Percentiles rank a stretch among this genome's conserved stretches.
Conservation (phyloP, 345 rosid species). For the Eutrema japonicum region DNA sequence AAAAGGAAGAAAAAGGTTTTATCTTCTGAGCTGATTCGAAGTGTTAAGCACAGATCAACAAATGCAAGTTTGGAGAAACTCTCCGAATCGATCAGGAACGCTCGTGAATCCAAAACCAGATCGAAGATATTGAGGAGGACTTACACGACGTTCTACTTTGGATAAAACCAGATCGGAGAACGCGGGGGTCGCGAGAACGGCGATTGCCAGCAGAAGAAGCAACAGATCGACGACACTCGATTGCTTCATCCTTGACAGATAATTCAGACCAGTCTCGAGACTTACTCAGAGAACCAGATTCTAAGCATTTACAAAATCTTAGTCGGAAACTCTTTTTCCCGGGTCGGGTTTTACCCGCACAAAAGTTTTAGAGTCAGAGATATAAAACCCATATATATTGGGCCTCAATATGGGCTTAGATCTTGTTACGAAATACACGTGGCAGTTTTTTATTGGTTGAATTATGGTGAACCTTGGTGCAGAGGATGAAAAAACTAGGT, state of each 20-base stretch:
- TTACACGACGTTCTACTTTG: constrained; percentile 92
- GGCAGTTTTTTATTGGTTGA: constrained; percentile 18
- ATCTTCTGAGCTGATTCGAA: constrained; percentile 9
- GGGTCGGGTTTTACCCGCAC: constrained; percentile 35
- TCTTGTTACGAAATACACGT: not conserved
- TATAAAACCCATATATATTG: constrained; percentile 1
- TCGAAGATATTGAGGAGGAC: constrained; percentile 37
- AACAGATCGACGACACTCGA: constrained; percentile 48
- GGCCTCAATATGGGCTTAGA: constrained; percentile 24
- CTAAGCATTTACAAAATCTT: not conserved
- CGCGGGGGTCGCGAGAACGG: constrained; percentile 57
- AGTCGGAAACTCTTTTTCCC: not conserved
- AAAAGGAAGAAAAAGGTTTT: constrained; percentile 1
- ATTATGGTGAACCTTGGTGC: constrained; percentile 25
- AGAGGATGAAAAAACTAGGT: constrained; percentile 42
- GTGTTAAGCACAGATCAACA: constrained; percentile 14
- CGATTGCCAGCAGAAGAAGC: constrained; percentile 50
- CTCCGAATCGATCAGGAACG: constrained; percentile 13
- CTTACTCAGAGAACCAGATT: constrained; percentile 13
- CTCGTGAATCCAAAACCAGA: constrained; percentile 31
- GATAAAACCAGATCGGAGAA: constrained; percentile 84
- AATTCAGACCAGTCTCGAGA: constrained; percentile 26
- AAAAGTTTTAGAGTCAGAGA: not conserved
- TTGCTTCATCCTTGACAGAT: constrained; percentile 47
- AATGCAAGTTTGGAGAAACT: not conserved